A percentile compares a stretch with the other conserved stretches of the same genome.
Evolutionary conservation across 257 asterid genomes (phyloP).

Genomic region (Solanum okadae): DNA sequence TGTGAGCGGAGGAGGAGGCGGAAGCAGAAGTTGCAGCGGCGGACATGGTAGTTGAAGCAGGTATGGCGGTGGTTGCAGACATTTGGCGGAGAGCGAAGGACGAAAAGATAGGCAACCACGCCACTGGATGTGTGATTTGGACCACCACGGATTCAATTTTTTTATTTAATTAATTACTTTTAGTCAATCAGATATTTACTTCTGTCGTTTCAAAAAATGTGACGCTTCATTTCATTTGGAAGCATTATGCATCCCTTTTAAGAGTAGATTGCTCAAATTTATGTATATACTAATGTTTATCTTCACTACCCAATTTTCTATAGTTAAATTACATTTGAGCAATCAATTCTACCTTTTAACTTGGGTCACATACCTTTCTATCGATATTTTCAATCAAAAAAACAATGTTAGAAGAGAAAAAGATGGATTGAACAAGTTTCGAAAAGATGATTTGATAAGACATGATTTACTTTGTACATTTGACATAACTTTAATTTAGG

Average conservation of each 20-base stretch:
- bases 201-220: neutral
- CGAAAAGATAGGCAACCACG: neutral
- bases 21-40: neutral
- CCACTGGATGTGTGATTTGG: neutral
- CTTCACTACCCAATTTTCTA: neutral
- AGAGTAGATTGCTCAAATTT: neutral
- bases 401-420: fast-evolving
- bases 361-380: neutral
- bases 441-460: fast-evolving
- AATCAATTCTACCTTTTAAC: neutral
- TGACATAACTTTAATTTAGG: no score
- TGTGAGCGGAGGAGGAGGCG: neutral
- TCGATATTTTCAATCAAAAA: neutral
- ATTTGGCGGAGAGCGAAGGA: neutral
- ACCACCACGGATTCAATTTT: neutral
- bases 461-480: no score
- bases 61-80: neutral
- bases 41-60: neutral
- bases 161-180: no score
- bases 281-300: neutral
- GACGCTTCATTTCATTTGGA: no score
- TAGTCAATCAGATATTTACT: neutral
- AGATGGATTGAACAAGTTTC: fast-evolving
- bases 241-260: neutral
- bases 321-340: neutral